These are phyloP conservation scores for Cercospora zeae-maydis DNA, from an alignment of 2,329 filamentous ascomycete species.

Conservation along the genomic window DNA sequence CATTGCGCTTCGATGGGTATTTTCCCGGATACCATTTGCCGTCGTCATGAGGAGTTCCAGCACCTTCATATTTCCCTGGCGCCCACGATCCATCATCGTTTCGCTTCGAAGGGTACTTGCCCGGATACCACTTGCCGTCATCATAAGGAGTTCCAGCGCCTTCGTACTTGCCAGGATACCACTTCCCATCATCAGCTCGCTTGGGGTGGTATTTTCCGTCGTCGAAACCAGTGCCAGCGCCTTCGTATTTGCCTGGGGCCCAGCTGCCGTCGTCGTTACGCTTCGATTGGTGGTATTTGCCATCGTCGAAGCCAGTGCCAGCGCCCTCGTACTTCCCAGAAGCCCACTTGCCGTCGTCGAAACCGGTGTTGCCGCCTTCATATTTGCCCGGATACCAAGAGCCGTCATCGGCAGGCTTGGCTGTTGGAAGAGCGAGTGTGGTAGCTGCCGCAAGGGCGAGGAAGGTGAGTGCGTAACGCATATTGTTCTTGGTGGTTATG, in stretches of 20 bases:
- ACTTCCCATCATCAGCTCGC: background rate
- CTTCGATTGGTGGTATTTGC: background rate
- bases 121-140: background rate
- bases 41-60: background rate
- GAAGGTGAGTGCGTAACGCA: slow-evolving; percentile 1
- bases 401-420: background rate
- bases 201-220: background rate
- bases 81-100: background rate
- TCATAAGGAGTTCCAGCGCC: background rate
- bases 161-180: slow-evolving; percentile 1
- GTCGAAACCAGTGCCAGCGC: background rate
- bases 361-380: background rate
- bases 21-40: background rate
- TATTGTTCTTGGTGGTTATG: background rate
- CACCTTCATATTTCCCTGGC: background rate
- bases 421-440: background rate
- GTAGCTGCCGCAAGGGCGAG: background rate
- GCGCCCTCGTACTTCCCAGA: background rate
- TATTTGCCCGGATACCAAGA: background rate
- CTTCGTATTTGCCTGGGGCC: background rate
- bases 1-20: background rate
- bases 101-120: background rate
- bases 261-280: background rate
- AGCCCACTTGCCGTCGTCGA: background rate
- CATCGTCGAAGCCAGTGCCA: background rate